Conservation (phyloP, 345 rosid genomes). For the Ceriops zippeliana region DNA sequence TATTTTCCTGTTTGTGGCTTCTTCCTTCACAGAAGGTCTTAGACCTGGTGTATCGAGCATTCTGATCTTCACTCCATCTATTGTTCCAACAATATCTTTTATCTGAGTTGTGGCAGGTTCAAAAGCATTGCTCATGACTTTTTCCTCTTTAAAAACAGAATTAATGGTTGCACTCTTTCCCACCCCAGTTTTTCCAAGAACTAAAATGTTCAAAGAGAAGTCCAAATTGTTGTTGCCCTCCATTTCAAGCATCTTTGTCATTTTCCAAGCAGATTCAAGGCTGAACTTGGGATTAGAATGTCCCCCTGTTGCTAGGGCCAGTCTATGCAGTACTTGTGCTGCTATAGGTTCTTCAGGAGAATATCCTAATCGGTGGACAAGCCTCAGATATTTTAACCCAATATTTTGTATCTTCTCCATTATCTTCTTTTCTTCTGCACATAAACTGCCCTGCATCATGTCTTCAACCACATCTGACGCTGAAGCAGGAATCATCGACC, state of each 20-base stretch:
- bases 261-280: conserved; percentile 33
- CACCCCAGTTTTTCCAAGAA: conserved; percentile 79
- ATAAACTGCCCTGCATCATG: conserved; percentile 18
- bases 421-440: conserved; percentile 44
- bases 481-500: conserved; percentile 8
- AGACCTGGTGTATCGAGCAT: conserved; percentile 80
- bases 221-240: conserved; percentile 36
- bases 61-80: conserved; percentile 47
- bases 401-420: conserved; percentile 43
- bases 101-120: conserved; percentile 43
- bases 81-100: conserved; percentile 45
- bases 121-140: conserved; percentile 46
- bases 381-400: conserved; percentile 57
- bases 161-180: conserved; percentile 82
- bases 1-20: conserved; percentile 45
- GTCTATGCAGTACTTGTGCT: conserved; percentile 37
- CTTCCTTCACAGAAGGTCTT: conserved; percentile 42
- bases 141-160: conserved; percentile 61
- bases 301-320: conserved; percentile 27
- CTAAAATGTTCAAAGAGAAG: conserved; percentile 58
- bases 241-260: conserved; percentile 40
- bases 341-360: conserved; percentile 43
- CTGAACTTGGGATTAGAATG: conserved; percentile 26
- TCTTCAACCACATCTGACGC: conserved; percentile 11
- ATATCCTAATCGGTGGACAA: conserved; percentile 39